A percentile compares a stretch with the other conserved stretches of the same genome.
Evolutionary conservation across 2,329 filamentous ascomycete species (phyloP).

Genomic region (Penicillium occitanis): DNA sequence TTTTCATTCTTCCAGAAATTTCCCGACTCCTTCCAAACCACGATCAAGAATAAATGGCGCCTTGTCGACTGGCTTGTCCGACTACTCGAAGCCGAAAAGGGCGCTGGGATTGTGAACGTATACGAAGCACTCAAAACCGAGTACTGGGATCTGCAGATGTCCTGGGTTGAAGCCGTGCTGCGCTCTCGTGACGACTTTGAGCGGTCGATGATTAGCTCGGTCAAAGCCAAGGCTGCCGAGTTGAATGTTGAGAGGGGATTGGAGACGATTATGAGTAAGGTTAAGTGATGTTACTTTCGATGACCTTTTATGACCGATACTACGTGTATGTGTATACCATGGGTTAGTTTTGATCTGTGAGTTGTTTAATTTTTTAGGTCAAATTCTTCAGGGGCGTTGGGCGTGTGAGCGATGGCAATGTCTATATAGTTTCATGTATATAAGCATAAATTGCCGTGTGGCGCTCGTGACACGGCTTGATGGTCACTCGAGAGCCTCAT

Average conservation of each 20-base stretch:
- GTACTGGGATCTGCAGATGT: slow-evolving; percentile 93
- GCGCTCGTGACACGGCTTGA: slow-evolving; percentile 4
- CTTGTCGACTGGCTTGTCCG: slow-evolving; percentile 81
- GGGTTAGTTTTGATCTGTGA: too few species aligned
- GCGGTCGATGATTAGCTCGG: slow-evolving; percentile 77
- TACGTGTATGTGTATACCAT: neutral
- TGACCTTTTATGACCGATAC: neutral
- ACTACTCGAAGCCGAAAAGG: slow-evolving; percentile 73
- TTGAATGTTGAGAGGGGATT: slow-evolving; percentile 74
- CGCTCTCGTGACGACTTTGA: slow-evolving; percentile 91
- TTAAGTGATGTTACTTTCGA: slow-evolving; percentile 63
- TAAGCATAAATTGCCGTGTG: slow-evolving; percentile 11
- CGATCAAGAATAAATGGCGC: slow-evolving; percentile 89
- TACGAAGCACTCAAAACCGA: slow-evolving; percentile 80
- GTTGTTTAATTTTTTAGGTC: neutral
- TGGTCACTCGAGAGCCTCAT: slow-evolving; percentile 6
- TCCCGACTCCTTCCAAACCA: slow-evolving; percentile 66
- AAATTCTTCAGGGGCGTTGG: neutral
- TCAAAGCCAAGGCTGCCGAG: slow-evolving; percentile 86
- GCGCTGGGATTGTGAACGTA: slow-evolving; percentile 68
- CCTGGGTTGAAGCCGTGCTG: slow-evolving; percentile 92
- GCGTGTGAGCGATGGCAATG: neutral
- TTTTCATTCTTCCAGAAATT: slow-evolving; percentile 83
- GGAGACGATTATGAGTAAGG: slow-evolving; percentile 93
- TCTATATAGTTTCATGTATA: slow-evolving; percentile 15